phyloP scores from a whole-genome alignment of 2,329 filamentous ascomycete species.

The Mycosphaerella sp. region DNA sequence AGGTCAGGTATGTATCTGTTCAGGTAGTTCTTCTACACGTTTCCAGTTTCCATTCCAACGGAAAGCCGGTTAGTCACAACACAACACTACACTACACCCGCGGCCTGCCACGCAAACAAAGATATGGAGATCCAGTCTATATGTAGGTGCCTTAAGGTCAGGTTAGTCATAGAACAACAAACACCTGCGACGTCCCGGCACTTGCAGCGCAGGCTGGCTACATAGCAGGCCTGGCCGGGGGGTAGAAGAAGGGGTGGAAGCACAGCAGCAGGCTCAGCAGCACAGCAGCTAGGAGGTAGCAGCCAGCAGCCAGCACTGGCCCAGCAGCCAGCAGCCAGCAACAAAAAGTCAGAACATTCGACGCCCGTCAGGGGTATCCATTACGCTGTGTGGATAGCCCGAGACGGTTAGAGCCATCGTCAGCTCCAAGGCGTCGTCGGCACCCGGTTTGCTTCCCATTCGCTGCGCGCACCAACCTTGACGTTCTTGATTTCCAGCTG shows the following conservation, averaged over 20 bases:
- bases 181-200: constrained; percentile 2
- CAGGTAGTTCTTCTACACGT: not conserved
- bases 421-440: not conserved
- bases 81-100: not conserved
- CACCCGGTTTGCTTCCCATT: too few species aligned
- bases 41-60: constrained; percentile 9
- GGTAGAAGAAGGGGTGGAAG: constrained; percentile 1
- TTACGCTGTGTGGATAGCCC: constrained; percentile 3
- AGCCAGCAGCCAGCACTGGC: too few species aligned
- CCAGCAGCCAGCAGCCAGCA: too few species aligned
- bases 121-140: not conserved
- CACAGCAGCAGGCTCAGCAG: constrained; percentile 1
- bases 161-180: not conserved
- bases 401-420: constrained; percentile 8
- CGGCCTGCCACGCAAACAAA: constrained; percentile 5
- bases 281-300: too few species aligned
- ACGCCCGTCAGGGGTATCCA: constrained; percentile 9
- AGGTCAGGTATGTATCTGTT: too few species aligned
- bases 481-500: not conserved
- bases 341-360: constrained; percentile 2
- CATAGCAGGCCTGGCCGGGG: too few species aligned
- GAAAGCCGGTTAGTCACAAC: constrained; percentile 1
- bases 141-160: too few species aligned
- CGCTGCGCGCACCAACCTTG: too few species aligned
- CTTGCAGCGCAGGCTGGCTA: not conserved